Percentiles rank a stretch among this genome's conserved stretches.
Conservation (phyloP, 805 yeast species). For the Schizosaccharomyces osmophilus region DNA sequence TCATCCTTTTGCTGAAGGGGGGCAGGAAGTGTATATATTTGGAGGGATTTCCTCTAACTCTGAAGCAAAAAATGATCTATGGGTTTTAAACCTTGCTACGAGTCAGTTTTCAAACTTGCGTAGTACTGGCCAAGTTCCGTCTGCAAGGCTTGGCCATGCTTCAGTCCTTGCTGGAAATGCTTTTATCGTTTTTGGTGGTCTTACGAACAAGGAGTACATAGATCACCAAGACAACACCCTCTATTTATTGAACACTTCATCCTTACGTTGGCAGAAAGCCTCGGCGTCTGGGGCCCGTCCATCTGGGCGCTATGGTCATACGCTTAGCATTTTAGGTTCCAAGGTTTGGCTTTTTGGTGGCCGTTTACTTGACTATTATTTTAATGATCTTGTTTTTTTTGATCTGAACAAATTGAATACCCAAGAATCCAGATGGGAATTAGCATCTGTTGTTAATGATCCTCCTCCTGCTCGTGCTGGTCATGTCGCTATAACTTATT, state of each 20-base stretch:
- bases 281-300: conserved; percentile 56
- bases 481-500: conserved; percentile 66
- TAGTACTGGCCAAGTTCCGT: conserved; percentile 59
- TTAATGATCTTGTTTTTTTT: conserved; percentile 64
- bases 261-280: conserved; percentile 59
- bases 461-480: conserved; percentile 68
- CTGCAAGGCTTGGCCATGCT: conserved; percentile 93
- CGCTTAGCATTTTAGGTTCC: conserved; percentile 46
- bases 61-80: conserved; percentile 65
- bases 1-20: conserved; percentile 48
- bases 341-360: conserved; percentile 78
- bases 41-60: conserved; percentile 76
- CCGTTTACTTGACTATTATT: conserved; percentile 59
- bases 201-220: conserved; percentile 24
- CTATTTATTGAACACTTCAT: conserved; percentile 60
- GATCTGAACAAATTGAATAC: conserved; percentile 63
- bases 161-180: conserved; percentile 84
- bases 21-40: conserved; percentile 64
- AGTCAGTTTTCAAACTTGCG: conserved; percentile 25
- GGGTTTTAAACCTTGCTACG: conserved; percentile 47
- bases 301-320: conserved; percentile 82
- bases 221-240: conserved; percentile 58
- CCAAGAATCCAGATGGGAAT: conserved; percentile 66
- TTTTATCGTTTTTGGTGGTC: conserved; percentile 88
- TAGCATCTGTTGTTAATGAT: conserved; percentile 27